phyloP scores from a whole-genome alignment of 2,329 filamentous ascomycete species.

The Aspergillus jensenii region DNA sequence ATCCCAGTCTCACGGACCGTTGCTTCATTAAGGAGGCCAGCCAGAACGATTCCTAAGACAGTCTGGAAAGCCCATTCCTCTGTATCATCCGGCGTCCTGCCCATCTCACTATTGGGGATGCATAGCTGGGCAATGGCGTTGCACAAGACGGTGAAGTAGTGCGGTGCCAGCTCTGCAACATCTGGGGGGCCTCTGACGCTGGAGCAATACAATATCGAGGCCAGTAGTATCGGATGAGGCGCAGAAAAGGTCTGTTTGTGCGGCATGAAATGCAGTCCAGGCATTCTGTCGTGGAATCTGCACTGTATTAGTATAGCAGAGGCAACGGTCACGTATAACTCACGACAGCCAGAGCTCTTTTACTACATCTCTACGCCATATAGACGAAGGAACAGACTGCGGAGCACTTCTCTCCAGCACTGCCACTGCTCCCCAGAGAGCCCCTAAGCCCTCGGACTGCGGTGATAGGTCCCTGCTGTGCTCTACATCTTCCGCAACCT shows the following conservation, averaged over 20 bases:
- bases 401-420: too few species aligned
- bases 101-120: constrained; percentile 1
- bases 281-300: constrained; percentile 10
- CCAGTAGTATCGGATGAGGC: constrained; percentile 4
- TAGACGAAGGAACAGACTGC: too few species aligned
- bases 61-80: constrained; percentile 9
- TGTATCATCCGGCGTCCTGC: not conserved
- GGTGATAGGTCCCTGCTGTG: too few species aligned
- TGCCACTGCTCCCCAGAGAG: too few species aligned
- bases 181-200: constrained; percentile 1
- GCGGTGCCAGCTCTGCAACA: not conserved
- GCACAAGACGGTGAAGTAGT: constrained; percentile 1
- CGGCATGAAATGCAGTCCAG: constrained; percentile 7
- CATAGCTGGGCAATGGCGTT: constrained; percentile 3
- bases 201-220: constrained; percentile 4
- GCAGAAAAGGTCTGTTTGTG: constrained; percentile 6
- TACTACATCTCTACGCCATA: too few species aligned
- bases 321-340: too few species aligned
- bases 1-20: constrained; percentile 5
- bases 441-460: too few species aligned
- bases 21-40: constrained; percentile 1
- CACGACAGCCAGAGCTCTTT: too few species aligned
- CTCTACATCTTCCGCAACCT: too few species aligned
- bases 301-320: not conserved
- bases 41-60: not conserved